Conservation (phyloP, 1,284 basidiomycete species). For the Pascua sp. region DNA sequence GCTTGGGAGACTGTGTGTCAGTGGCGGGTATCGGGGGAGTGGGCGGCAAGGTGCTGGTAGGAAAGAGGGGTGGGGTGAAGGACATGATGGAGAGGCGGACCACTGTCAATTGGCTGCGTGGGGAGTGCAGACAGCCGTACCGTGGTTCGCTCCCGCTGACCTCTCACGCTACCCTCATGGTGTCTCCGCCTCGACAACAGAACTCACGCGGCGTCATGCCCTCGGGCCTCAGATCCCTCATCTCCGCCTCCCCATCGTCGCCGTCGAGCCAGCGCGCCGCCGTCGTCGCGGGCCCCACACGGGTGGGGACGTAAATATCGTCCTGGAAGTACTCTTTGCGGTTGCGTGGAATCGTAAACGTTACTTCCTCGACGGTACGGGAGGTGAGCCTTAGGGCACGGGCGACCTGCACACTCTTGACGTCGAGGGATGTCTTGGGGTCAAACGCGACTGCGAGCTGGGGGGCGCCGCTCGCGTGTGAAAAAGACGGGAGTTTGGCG, state of each 20-base stretch:
- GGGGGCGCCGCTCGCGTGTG: slow-evolving; percentile 25
- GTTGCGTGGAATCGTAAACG: slow-evolving; percentile 51
- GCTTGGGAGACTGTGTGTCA: slow-evolving; percentile 35
- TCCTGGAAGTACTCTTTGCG: slow-evolving; percentile 54
- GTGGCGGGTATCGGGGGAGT: too few species aligned
- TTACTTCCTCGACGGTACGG: slow-evolving; percentile 49
- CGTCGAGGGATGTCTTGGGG: slow-evolving; percentile 48
- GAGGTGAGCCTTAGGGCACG: slow-evolving; percentile 46
- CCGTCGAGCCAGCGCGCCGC: slow-evolving; percentile 44
- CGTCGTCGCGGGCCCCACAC: slow-evolving; percentile 28
- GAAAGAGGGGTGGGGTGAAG: background rate
- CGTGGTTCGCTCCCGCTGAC: too few species aligned
- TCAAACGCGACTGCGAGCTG: slow-evolving; percentile 50
- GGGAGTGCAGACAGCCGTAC: too few species aligned
- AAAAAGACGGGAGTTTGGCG: slow-evolving; percentile 45
- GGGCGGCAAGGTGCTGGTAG: too few species aligned
- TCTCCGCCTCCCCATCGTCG: slow-evolving; percentile 11
- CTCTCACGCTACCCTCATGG: too few species aligned
- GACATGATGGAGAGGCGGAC: too few species aligned
- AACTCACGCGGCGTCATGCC: slow-evolving; percentile 47
- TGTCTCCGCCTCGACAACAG: too few species aligned
- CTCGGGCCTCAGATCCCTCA: slow-evolving; percentile 39
- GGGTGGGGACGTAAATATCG: slow-evolving; percentile 51
- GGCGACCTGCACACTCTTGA: slow-evolving; percentile 50
- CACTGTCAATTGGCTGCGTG: too few species aligned